Conservation (phyloP, 305 asterid species). For the Nicotiana rustica region DNA sequence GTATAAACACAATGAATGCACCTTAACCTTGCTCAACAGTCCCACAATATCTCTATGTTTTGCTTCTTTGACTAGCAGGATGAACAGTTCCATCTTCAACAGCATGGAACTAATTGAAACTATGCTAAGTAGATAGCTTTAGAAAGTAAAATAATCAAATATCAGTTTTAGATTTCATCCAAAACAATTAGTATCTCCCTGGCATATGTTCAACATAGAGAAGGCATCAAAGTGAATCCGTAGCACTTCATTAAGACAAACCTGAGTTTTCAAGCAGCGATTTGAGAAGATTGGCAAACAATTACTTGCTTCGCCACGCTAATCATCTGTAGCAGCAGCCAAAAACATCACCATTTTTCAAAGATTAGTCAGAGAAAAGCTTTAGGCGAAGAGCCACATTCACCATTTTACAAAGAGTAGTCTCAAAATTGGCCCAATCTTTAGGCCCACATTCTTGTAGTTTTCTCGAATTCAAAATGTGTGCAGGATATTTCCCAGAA, state of each 20-base stretch:
- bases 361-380: no score
- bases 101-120: neutral
- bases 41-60: neutral
- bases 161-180: slow-evolving; percentile 1
- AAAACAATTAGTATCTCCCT: neutral
- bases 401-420: neutral
- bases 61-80: neutral
- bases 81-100: neutral
- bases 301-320: neutral
- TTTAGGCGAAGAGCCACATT: neutral
- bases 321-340: slow-evolving; percentile 12
- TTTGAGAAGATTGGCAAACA: neutral
- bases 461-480: neutral
- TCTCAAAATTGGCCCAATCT: neutral
- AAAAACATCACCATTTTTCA: neutral
- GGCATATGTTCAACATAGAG: neutral
- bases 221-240: neutral
- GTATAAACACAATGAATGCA: slow-evolving; percentile 21
- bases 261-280: slow-evolving; percentile 20
- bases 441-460: neutral
- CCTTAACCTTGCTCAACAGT: neutral
- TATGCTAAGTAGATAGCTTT: slow-evolving; percentile 10
- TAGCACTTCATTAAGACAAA: neutral
- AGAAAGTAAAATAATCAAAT: slow-evolving; percentile 23
- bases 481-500: slow-evolving; percentile 16